Conservation (phyloP, 2,329 filamentous ascomycete species). For the Camillea tinctor region DNA sequence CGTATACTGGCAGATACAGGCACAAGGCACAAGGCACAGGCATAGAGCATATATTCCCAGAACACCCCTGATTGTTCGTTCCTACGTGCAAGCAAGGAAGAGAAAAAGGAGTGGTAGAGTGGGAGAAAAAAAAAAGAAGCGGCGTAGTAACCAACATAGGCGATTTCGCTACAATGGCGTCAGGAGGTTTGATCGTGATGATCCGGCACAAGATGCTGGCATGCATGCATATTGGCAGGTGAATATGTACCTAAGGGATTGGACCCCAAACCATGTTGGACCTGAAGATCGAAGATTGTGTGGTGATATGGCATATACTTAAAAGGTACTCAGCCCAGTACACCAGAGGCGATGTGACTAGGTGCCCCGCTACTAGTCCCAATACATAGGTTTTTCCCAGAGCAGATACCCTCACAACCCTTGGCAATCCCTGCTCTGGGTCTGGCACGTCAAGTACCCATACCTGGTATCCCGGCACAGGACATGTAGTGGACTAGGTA, state of each 20-base stretch:
- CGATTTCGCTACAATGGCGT: background rate
- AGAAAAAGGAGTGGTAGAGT: too few relatives aligned
- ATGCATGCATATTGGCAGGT: background rate
- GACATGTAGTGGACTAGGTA: background rate
- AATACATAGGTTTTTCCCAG: too few relatives aligned
- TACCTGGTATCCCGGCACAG: background rate
- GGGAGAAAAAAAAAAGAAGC: background rate
- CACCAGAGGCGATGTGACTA: constrained; percentile 1
- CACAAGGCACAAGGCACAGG: too few relatives aligned
- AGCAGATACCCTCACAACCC: background rate
- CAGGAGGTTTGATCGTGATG: background rate
- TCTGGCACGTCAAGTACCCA: background rate
- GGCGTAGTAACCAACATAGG: background rate
- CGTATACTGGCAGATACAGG: too few relatives aligned
- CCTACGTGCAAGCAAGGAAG: too few relatives aligned
- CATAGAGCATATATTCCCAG: too few relatives aligned
- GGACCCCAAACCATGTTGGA: background rate
- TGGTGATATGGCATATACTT: constrained; percentile 10
- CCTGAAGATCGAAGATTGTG: background rate
- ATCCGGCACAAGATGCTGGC: background rate
- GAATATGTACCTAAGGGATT: background rate
- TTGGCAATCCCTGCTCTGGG: background rate
- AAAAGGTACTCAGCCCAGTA: constrained; percentile 17
- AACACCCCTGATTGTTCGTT: too few relatives aligned
- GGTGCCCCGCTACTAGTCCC: background rate